Evolutionary conservation across 805 yeast species (phyloP).

Genomic region (Metschnikowia kunwiensis): DNA sequence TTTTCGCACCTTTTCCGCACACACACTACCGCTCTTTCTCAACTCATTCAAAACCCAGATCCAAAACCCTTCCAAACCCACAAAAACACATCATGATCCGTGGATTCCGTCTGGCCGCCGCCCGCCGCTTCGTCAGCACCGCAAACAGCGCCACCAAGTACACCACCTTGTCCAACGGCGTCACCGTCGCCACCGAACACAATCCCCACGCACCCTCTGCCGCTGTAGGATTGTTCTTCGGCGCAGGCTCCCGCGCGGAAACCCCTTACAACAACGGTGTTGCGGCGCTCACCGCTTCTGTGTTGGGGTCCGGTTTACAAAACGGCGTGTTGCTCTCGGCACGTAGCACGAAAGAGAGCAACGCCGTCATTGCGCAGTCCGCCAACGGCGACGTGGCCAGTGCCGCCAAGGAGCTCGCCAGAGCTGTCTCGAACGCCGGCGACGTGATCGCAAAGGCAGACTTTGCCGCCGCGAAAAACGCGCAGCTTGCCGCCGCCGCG

Average conservation of each 20-base stretch:
- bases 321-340: constrained; percentile 58
- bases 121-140: constrained; percentile 60
- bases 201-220: constrained; percentile 54
- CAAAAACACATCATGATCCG: constrained; percentile 34
- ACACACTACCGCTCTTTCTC: background rate
- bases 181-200: constrained; percentile 67
- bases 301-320: constrained; percentile 42
- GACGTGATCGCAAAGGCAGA: constrained; percentile 42
- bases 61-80: constrained; percentile 11
- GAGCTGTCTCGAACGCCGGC: constrained; percentile 37
- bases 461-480: constrained; percentile 46
- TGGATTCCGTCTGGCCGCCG: constrained; percentile 38
- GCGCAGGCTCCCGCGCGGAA: constrained; percentile 79
- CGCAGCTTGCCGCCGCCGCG: constrained; percentile 47
- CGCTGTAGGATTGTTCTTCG: constrained; percentile 66
- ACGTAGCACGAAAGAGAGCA: constrained; percentile 57
- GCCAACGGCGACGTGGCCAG: constrained; percentile 47
- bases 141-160: constrained; percentile 57
- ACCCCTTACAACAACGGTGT: constrained; percentile 82
- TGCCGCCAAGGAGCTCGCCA: constrained; percentile 53
- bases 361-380: constrained; percentile 58
- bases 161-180: constrained; percentile 72
- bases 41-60: constrained; percentile 8
- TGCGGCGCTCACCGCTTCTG: constrained; percentile 57
- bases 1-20: background rate